Evolutionary conservation across 805 yeast species (phyloP), one percentile per base, ranked within the genome.

Genomic region (Yueomyces sp.): DNA sequence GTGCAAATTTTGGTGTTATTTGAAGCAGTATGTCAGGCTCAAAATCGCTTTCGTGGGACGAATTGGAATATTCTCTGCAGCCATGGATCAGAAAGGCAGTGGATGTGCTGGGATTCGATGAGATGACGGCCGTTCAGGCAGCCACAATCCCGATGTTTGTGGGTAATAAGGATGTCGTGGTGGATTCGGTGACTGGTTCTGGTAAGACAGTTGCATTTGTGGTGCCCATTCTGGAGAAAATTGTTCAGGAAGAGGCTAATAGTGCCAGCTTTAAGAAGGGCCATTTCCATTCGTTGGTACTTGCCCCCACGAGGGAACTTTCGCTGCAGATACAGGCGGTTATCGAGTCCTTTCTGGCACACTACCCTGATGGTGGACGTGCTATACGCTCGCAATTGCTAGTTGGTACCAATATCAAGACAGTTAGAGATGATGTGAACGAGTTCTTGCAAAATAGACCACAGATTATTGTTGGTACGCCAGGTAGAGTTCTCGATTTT

Each of bases 101-200:
- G 9, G 62, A 66, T n/a, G 74, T 88, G 1, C 57, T 81, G 47
- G 96, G 94, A 2, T 88, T 74, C 57, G 73, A 75, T 2, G 59
- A 74, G 9, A 86, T 90, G 96, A 92, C 98, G 0, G 95, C 98
- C 0, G 98, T 92, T 0, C 98, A 92, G 59, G 97, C 98, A 0
- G 77, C 96, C 0, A 80, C 94, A 0, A 83, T 92, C 41, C 98
- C 98, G 0, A 65, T 88, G 47, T 74, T 92, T 50, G 63, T 81
- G 27, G 78, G 78, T 26, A 83, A 87, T 56, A 90, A 90, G 55
- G 98, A 92, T 63, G 96, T 92, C 3, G 92, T 92, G 6, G 97
- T 87, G 1, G 96, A 92, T 59, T 95, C 96, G 0, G 95, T 86
- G 1, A 92, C 98, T 0, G 98, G 98, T 0, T 87, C 96, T 0